phyloP scores from a whole-genome alignment of 768 basidiomycete genomes.

The Psilocybe sp. region DNA sequence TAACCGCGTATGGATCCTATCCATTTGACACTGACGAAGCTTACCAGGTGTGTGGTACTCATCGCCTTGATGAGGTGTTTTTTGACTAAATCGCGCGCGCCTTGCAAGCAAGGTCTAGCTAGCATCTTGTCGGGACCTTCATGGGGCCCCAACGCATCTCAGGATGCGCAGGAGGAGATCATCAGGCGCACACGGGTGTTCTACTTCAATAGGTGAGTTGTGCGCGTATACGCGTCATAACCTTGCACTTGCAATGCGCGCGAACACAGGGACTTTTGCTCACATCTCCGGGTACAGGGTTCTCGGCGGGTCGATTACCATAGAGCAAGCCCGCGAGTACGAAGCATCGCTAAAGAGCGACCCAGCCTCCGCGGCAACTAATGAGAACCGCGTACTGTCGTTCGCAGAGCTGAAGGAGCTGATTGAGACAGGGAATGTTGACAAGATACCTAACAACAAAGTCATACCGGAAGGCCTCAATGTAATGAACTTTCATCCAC shows the following conservation, averaged over 20 bases:
- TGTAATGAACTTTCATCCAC: constrained; percentile 36
- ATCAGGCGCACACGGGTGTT: constrained; percentile 58
- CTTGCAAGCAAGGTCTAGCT: constrained; percentile 61
- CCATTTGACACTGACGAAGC: constrained; percentile 55
- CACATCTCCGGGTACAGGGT: constrained; percentile 22
- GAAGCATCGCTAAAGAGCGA: constrained; percentile 20
- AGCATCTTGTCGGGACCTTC: constrained; percentile 47
- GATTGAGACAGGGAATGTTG: constrained; percentile 68
- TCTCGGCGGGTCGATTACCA: constrained; percentile 38
- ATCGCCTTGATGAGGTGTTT: background rate
- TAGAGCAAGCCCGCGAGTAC: constrained; percentile 38
- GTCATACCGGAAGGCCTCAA: constrained; percentile 64
- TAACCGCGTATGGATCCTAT: constrained; percentile 14
- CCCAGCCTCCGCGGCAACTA: constrained; percentile 1
- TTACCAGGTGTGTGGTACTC: constrained; percentile 48
- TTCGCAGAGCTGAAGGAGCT: constrained; percentile 69
- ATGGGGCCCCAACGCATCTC: constrained; percentile 27
- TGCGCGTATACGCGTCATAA: background rate
- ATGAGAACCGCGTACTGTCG: constrained; percentile 47
- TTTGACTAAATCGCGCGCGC: constrained; percentile 1
- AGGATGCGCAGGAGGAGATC: constrained; percentile 43
- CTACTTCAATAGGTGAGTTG: constrained; percentile 66
- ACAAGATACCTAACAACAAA: constrained; percentile 79
- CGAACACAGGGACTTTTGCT: background rate
- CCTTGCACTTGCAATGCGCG: too few species aligned